Percentiles rank a stretch among this genome's conserved stretches.
These are phyloP conservation scores for Gynochthodes officinalis DNA, from an alignment of 257 asterid species.

Conservation along the genomic window DNA sequence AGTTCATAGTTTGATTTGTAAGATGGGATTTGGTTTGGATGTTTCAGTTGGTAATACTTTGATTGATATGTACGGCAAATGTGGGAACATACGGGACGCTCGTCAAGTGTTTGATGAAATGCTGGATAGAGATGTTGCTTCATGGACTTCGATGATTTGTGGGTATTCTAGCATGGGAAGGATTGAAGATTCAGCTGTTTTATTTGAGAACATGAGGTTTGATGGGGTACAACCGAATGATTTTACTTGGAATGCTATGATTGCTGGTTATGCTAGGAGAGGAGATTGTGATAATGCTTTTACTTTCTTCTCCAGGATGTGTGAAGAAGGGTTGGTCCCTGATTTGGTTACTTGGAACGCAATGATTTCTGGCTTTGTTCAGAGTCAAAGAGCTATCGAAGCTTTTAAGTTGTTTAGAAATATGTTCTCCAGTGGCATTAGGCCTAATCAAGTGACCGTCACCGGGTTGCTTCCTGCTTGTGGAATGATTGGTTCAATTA, in stretches of 20 bases:
- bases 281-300: slow-evolving; percentile 52
- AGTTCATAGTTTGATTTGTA: slow-evolving; percentile 42
- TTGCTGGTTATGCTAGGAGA: slow-evolving; percentile 43
- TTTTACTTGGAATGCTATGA: slow-evolving; percentile 57
- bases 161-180: slow-evolving; percentile 43
- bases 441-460: slow-evolving; percentile 60
- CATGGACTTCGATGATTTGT: slow-evolving; percentile 63
- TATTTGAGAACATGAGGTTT: slow-evolving; percentile 49
- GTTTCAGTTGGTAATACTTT: slow-evolving; percentile 45
- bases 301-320: slow-evolving; percentile 39
- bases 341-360: slow-evolving; percentile 69
- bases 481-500: slow-evolving; percentile 39
- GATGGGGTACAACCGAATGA: slow-evolving; percentile 50
- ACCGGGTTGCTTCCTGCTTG: slow-evolving; percentile 54
- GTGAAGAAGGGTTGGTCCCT: slow-evolving; percentile 37
- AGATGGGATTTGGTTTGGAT: slow-evolving; percentile 36
- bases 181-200: slow-evolving; percentile 36
- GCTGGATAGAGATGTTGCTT: slow-evolving; percentile 51
- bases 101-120: slow-evolving; percentile 48
- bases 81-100: slow-evolving; percentile 34
- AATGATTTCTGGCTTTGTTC: slow-evolving; percentile 57
- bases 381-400: slow-evolving; percentile 36
- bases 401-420: slow-evolving; percentile 39
- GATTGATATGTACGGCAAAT: slow-evolving; percentile 49
- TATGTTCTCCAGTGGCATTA: slow-evolving; percentile 44